Conservation (phyloP, 2,329 filamentous ascomycete genomes). For the Pseudogymnoascus sp. region DNA sequence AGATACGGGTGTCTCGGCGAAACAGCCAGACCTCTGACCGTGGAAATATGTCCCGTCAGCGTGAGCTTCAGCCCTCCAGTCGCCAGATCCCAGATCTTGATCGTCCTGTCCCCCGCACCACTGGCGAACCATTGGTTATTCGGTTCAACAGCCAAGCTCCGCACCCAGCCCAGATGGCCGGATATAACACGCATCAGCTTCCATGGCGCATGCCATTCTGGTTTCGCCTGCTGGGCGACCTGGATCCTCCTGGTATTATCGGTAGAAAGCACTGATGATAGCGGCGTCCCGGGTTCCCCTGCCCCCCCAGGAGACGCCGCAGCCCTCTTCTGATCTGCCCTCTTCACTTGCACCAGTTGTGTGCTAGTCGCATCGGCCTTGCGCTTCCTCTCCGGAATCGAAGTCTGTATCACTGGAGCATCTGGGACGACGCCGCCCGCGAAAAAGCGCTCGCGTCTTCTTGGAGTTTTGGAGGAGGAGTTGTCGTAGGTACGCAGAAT, state of each 20-base stretch:
- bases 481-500: constrained; percentile 29
- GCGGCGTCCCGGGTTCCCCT: neutral
- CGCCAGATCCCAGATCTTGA: constrained; percentile 98
- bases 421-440: constrained; percentile 21
- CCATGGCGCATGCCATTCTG: constrained; percentile 97
- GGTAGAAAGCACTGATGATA: constrained; percentile 7
- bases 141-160: constrained; percentile 82
- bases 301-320: neutral
- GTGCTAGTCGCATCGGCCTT: constrained; percentile 17
- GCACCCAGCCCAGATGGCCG: constrained; percentile 92
- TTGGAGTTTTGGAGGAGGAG: constrained; percentile 39
- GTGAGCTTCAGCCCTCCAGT: constrained; percentile 79
- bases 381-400: constrained; percentile 17
- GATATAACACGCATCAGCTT: constrained; percentile 97
- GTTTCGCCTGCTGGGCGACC: constrained; percentile 62
- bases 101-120: constrained; percentile 89
- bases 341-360: constrained; percentile 33
- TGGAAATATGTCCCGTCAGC: constrained; percentile 89
- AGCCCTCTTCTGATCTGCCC: constrained; percentile 7
- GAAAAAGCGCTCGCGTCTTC: constrained; percentile 37
- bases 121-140: constrained; percentile 97
- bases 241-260: constrained; percentile 15
- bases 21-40: constrained; percentile 84
- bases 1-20: constrained; percentile 92
- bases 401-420: constrained; percentile 2